These are phyloP conservation scores for Dioscorea dumetorum DNA, from an alignment of 106 monocot genomes.

Conservation along the genomic window DNA sequence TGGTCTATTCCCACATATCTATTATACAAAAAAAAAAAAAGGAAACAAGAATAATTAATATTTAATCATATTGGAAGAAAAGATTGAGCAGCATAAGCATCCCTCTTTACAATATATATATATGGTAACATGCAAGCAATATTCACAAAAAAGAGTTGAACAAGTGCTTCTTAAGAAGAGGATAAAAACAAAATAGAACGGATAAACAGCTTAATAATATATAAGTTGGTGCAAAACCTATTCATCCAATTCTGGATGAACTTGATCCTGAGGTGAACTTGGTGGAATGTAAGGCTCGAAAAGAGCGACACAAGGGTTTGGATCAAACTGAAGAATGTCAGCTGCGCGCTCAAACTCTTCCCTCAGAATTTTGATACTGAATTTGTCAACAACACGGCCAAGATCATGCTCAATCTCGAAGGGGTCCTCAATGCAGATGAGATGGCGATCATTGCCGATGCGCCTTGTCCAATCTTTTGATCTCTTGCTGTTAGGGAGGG, in stretches of 20 bases:
- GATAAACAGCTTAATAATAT: neutral
- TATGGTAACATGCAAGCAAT: too few relatives aligned
- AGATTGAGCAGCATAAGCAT: too few relatives aligned
- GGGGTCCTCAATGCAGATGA: slow-evolving; percentile 98
- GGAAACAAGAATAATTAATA: too few relatives aligned
- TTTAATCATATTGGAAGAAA: too few relatives aligned
- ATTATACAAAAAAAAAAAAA: too few relatives aligned
- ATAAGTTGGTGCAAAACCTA: neutral
- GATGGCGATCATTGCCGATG: slow-evolving; percentile 84
- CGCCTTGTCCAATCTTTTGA: slow-evolving; percentile 89
- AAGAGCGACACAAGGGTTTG: slow-evolving; percentile 48
- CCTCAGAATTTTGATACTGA: slow-evolving; percentile 72
- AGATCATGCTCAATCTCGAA: slow-evolving; percentile 91
- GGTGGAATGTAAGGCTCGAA: slow-evolving; percentile 70
- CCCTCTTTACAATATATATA: too few relatives aligned
- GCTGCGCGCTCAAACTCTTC: slow-evolving; percentile 97
- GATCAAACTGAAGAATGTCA: slow-evolving; percentile 60
- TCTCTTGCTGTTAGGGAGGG: slow-evolving; percentile 47
- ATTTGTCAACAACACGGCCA: slow-evolving; percentile 85
- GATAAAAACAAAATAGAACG: neutral
- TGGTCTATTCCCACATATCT: too few relatives aligned
- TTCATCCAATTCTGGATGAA: neutral
- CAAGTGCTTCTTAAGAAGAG: too few relatives aligned
- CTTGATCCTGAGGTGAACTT: neutral
- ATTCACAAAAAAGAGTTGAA: too few relatives aligned